These are phyloP conservation scores for Fusarium duplospermum DNA, from an alignment of 2,329 filamentous ascomycete species.

Conservation along the genomic window DNA sequence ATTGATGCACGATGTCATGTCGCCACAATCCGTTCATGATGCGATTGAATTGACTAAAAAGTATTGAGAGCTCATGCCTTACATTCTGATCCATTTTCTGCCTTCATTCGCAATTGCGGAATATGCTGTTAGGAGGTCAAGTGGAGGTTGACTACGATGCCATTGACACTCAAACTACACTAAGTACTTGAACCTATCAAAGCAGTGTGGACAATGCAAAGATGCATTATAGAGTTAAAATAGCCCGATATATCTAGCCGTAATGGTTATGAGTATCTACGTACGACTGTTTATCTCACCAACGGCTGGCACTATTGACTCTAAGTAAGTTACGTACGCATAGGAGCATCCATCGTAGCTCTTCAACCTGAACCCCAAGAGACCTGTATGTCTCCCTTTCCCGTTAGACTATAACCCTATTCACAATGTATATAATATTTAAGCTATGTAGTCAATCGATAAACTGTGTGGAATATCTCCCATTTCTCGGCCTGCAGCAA, in stretches of 20 bases:
- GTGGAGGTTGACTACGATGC: background rate
- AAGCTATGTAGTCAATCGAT: background rate
- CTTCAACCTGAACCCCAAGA: background rate
- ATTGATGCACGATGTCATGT: background rate
- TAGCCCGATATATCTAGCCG: too few species aligned
- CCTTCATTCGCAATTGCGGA: background rate
- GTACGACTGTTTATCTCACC: background rate
- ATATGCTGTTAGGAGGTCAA: background rate
- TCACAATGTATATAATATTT: too few species aligned
- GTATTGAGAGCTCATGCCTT: background rate
- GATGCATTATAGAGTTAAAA: background rate
- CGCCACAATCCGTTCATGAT: background rate
- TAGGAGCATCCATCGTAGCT: background rate
- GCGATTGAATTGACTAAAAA: background rate
- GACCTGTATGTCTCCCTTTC: background rate
- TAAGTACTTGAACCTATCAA: background rate
- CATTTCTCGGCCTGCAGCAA: background rate
- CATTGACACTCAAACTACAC: too few species aligned
- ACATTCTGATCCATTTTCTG: background rate
- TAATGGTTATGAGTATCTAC: fast-evolving
- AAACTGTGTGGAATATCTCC: background rate
- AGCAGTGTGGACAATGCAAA: background rate
- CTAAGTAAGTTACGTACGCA: background rate
- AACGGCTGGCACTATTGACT: background rate
- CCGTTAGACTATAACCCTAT: fast-evolving